A percentile compares a stretch with the other conserved stretches of the same genome.
Conservation (phyloP, 805 yeast species). For the Teunomyces aglyptinius region DNA sequence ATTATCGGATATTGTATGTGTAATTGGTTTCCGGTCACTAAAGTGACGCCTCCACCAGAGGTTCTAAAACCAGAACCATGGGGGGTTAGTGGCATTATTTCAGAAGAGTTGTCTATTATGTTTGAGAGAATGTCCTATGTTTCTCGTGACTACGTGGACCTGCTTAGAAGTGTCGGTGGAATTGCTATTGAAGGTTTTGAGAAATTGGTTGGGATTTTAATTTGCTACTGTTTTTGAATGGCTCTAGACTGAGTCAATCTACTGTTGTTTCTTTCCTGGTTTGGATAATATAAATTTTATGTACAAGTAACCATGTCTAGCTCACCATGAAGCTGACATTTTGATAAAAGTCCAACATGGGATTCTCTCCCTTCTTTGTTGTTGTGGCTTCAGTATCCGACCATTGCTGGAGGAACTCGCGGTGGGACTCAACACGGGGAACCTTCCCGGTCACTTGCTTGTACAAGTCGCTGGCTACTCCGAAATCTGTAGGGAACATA, state of each 20-base stretch:
- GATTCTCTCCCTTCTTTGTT: slow-evolving; percentile 78
- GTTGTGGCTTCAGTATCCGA: slow-evolving; percentile 65
- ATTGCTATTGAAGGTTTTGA: slow-evolving; percentile 24
- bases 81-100: background rate
- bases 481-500: slow-evolving; percentile 81
- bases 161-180: slow-evolving; percentile 6
- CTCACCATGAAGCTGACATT: slow-evolving; percentile 69
- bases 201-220: slow-evolving; percentile 14
- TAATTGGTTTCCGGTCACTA: background rate
- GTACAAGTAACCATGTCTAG: slow-evolving; percentile 13
- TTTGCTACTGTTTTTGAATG: slow-evolving; percentile 5
- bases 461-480: slow-evolving; percentile 59
- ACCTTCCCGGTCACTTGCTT: slow-evolving; percentile 60
- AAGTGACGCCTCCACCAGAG: background rate
- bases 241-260: background rate
- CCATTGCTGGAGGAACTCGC: slow-evolving; percentile 66
- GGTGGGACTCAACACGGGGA: slow-evolving; percentile 54
- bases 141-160: background rate
- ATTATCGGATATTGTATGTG: slow-evolving; percentile 9
- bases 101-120: background rate
- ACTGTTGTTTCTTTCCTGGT: background rate
- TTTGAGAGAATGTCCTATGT: background rate
- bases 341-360: slow-evolving; percentile 73
- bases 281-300: slow-evolving; percentile 3
- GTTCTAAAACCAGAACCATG: background rate